phyloP scores from a whole-genome alignment of 1,284 basidiomycete genomes.

The Tremellales sp. region DNA sequence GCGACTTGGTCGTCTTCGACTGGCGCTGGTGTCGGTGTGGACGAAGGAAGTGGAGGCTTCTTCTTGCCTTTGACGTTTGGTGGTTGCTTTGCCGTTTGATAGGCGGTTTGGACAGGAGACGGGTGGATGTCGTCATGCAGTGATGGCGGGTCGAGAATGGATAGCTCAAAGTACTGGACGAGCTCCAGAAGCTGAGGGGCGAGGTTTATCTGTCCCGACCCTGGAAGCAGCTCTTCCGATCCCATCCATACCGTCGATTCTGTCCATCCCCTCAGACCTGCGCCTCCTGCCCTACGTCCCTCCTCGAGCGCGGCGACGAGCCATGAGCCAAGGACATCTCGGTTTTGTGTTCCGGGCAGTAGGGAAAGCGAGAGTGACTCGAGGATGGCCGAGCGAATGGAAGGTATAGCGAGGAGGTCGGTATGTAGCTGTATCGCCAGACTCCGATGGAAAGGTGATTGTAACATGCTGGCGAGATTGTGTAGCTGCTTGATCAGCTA shows the following conservation, averaged over 20 bases:
- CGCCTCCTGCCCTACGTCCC: conserved; percentile 35
- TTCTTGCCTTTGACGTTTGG: conserved; percentile 18
- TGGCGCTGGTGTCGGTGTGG: conserved; percentile 12
- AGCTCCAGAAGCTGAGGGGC: conserved; percentile 38
- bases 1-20: conserved; percentile 42
- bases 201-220: conserved; percentile 45
- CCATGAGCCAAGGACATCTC: conserved; percentile 76
- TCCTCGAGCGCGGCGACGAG: conserved; percentile 49
- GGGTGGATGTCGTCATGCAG: conserved; percentile 69
- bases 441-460: conserved; percentile 75
- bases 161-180: conserved; percentile 45
- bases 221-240: conserved; percentile 3
- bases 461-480: conserved; percentile 74
- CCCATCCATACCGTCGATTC: conserved; percentile 21
- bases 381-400: conserved; percentile 57
- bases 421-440: conserved; percentile 67
- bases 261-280: conserved; percentile 34
- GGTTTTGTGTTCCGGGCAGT: conserved; percentile 58
- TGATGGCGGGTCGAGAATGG: conserved; percentile 63
- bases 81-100: conserved; percentile 8
- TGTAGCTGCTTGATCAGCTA: conserved; percentile 61
- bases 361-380: conserved; percentile 53
- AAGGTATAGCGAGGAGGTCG: conserved; percentile 60
- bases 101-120: conserved; percentile 33
- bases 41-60: conserved; percentile 3